Conservation (phyloP, 2,329 filamentous ascomycete species). For the Alternaria ethzedia region DNA sequence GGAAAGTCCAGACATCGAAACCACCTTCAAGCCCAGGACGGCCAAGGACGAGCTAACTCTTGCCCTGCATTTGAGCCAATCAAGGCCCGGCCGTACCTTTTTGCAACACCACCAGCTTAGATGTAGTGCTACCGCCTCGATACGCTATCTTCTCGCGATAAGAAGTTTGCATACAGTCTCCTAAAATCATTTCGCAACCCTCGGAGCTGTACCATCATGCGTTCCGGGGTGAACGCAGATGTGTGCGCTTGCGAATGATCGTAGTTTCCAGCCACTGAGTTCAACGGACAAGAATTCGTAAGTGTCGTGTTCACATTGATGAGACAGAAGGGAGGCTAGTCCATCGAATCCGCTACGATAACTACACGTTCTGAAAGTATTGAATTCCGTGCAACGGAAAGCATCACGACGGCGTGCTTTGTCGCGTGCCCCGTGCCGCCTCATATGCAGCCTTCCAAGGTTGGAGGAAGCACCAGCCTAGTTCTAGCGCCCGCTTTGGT, state of each 20-base stretch:
- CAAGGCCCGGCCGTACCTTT: not conserved
- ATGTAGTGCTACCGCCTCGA: not conserved
- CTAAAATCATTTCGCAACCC: not conserved
- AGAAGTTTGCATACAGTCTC: not conserved
- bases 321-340: not conserved
- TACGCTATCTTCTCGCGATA: not conserved
- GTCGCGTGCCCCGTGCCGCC: constrained; percentile 1
- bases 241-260: no score
- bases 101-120: not conserved
- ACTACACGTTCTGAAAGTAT: not conserved
- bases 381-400: not conserved
- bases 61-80: not conserved
- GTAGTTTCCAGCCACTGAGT: not conserved
- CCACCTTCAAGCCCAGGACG: not conserved
- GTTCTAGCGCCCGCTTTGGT: constrained; percentile 8
- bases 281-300: not conserved
- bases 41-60: not conserved
- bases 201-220: not conserved
- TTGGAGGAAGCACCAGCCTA: not conserved
- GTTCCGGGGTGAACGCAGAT: not conserved
- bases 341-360: not conserved
- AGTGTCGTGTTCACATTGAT: not conserved
- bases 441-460: not conserved
- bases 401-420: not conserved
- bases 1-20: not conserved